Base-by-base conservation (phyloP, 176 grass and related monocot species). In the Eleusine coracana region DNA sequence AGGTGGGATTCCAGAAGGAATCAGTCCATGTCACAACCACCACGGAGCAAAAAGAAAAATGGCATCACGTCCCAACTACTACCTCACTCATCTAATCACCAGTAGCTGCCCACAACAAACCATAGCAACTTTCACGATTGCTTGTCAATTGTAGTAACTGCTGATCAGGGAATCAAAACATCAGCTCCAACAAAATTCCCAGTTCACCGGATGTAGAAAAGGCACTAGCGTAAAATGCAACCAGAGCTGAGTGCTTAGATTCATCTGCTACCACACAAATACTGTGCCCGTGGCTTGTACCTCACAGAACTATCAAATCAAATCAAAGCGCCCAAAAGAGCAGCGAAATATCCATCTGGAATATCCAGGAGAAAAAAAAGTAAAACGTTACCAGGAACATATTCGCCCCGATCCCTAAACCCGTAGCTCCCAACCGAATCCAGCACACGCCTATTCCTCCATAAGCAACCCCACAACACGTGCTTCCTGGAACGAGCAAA, bases 351-450 rank as follows among this genome's bases (percentile, higher is more conserved):
- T 37, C 31, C 75, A 67, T 63, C 50, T 54, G 18, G 51, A 84
- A 68, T 84, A 20, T 84, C 27, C 11, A 62, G 40, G 20, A 50
- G 15, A 44, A 16, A n/a, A 37, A 49, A 25, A 68, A 10, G 63
- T 37, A 18, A 36, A 23, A 59, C 3, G 27, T 15, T 7, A 69
- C 3, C 74, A 78, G 68, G 69, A 81, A 89, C 85, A 12, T 65
- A 65, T 76, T 52, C 64, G 5, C 71, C 3, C 1, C n/a, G 48
- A 60, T 75, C 39, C 77, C 60, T 74, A 48, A 56, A 80, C 44
- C 69, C 45, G 23, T 68, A 46, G 54, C 8, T 38, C 18, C n/a
- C 12, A 51, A 55, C 25, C 9, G 61, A 68, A 74, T 68, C 59
- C 66, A 72, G 2, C 59, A 29, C 68, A 4, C 20, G 46, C 23